phyloP scores from a whole-genome alignment of 352 stramenopile genomes.

The Phytopythium chamaehyphon region DNA sequence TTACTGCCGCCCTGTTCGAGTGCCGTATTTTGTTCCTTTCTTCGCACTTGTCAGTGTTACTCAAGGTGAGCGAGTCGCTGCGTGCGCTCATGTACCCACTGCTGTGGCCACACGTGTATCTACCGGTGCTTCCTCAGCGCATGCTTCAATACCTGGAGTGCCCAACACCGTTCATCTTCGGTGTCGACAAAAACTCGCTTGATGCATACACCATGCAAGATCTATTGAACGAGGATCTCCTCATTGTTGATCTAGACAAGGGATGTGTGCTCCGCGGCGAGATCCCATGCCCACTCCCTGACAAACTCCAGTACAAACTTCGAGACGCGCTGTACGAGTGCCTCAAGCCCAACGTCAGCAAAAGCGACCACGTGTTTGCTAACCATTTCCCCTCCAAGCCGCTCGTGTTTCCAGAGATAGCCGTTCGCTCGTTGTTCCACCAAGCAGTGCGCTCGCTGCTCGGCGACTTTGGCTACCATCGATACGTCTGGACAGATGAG shows the following conservation, averaged over 20 bases:
- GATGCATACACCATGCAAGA: constrained; percentile 55
- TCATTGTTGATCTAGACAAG: constrained; percentile 75
- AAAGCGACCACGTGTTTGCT: constrained; percentile 66
- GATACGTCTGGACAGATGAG: constrained; percentile 83
- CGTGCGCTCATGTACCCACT: constrained; percentile 83
- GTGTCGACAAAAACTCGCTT: constrained; percentile 56
- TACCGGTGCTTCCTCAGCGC: constrained; percentile 67
- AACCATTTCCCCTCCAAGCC: constrained; percentile 65
- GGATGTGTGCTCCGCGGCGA: constrained; percentile 46
- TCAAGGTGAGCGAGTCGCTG: constrained; percentile 75
- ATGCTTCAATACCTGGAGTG: constrained; percentile 86
- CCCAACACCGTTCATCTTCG: constrained; percentile 84
- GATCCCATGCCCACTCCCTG: constrained; percentile 45
- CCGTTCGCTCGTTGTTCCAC: constrained; percentile 66
- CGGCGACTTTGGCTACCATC: constrained; percentile 81
- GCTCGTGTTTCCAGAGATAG: constrained; percentile 67
- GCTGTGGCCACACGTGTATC: constrained; percentile 85
- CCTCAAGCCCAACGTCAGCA: constrained; percentile 66
- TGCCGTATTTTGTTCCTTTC: constrained; percentile 81
- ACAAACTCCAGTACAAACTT: constrained; percentile 40
- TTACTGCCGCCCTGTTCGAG: constrained; percentile 75
- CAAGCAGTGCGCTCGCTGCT: constrained; percentile 65
- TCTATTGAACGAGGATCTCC: constrained; percentile 58
- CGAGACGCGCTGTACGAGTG: constrained; percentile 57
- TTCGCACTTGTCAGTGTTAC: constrained; percentile 74